Evolutionary conservation across 768 basidiomycete genomes (phyloP).

Genomic region (Nevesoporus exiguus): DNA sequence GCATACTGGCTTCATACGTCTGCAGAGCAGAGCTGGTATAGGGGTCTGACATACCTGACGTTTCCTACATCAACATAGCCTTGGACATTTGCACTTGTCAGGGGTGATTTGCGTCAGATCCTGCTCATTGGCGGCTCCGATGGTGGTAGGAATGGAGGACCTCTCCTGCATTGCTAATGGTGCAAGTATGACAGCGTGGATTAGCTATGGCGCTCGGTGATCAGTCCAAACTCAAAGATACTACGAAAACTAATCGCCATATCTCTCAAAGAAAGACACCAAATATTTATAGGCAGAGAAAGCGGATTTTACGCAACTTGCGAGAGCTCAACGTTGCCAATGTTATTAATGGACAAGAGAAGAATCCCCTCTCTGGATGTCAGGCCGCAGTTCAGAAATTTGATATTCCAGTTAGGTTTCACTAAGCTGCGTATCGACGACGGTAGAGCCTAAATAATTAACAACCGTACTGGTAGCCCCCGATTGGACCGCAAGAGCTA

Average conservation of each 20-base stretch:
- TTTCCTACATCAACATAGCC: slow-evolving; percentile 34
- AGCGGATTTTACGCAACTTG: slow-evolving; percentile 51
- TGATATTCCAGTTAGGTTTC: slow-evolving; percentile 65
- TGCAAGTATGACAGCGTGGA: slow-evolving; percentile 77
- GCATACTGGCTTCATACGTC: too few relatives aligned
- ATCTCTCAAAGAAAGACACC: slow-evolving; percentile 60
- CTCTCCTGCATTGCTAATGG: slow-evolving; percentile 90
- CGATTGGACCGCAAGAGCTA: slow-evolving; percentile 42
- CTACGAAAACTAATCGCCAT: slow-evolving; percentile 36
- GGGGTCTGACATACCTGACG: too few relatives aligned
- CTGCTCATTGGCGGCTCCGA: slow-evolving; percentile 78
- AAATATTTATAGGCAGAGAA: slow-evolving; percentile 58
- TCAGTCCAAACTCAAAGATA: neutral
- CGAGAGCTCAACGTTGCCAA: slow-evolving; percentile 45
- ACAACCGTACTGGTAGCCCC: slow-evolving; percentile 47
- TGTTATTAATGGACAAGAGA: slow-evolving; percentile 46
- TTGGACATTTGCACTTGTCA: slow-evolving; percentile 67
- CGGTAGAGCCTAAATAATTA: neutral
- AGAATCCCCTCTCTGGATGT: slow-evolving; percentile 65
- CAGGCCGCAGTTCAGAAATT: slow-evolving; percentile 80
- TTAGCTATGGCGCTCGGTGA: slow-evolving; percentile 20
- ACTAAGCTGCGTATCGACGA: slow-evolving; percentile 32
- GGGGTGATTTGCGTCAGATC: slow-evolving; percentile 83
- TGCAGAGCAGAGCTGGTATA: too few relatives aligned
- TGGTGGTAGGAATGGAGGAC: slow-evolving; percentile 59